Percentiles rank a stretch among this genome's conserved stretches.
Evolutionary conservation across 139 green algal genomes (phyloP).

Genomic region (Chlorella ohadii): DNA sequence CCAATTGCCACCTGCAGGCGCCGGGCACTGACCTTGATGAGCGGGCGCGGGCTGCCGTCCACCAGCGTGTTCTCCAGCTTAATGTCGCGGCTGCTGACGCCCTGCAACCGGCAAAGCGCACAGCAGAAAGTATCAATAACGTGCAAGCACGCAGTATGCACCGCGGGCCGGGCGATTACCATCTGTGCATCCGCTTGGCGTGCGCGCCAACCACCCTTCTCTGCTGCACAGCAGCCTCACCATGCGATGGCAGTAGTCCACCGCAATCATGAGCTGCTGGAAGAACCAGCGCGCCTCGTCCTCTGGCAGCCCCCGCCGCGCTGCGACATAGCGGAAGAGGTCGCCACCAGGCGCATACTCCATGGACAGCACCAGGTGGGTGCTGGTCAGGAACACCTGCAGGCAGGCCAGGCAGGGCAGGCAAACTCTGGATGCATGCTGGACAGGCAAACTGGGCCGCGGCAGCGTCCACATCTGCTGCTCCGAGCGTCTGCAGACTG

Average conservation of each 20-base stretch:
- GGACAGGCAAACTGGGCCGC: too few relatives aligned
- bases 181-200: too few relatives aligned
- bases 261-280: constrained; percentile 95
- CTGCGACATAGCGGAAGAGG: constrained; percentile 78
- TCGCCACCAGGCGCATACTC: constrained; percentile 82
- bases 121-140: too few relatives aligned
- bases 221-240: constrained; percentile 37
- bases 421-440: background rate
- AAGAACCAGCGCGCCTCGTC: constrained; percentile 97
- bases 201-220: too few relatives aligned
- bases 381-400: constrained; percentile 17
- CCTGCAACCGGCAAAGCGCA: constrained; percentile 35
- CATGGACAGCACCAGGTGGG: constrained; percentile 80
- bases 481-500: too few relatives aligned
- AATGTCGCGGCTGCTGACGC: constrained; percentile 88
- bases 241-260: constrained; percentile 95
- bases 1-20: background rate
- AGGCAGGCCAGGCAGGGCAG: background rate
- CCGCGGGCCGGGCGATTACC: too few relatives aligned
- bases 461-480: too few relatives aligned
- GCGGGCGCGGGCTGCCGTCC: constrained; percentile 59
- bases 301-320: constrained; percentile 87
- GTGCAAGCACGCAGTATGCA: too few relatives aligned
- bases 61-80: constrained; percentile 99
- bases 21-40: constrained; percentile 80